A percentile compares a stretch with the other conserved stretches of the same genome.
phyloP scores from a whole-genome alignment of 495 filamentous ascomycete genomes.

The Annulohypoxylon bovei region DNA sequence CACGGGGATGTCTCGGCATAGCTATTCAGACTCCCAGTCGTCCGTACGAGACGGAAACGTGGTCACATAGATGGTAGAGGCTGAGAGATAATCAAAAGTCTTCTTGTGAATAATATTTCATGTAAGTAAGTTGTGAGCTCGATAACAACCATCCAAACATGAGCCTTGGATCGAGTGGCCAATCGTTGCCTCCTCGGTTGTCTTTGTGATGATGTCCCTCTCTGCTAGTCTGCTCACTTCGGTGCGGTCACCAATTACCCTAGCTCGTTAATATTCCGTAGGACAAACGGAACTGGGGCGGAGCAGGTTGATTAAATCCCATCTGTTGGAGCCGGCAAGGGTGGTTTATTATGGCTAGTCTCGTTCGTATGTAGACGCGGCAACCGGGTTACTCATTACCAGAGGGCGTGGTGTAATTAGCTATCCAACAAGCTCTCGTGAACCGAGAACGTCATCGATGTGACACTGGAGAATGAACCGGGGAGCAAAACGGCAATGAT shows the following conservation, averaged over 20 bases:
- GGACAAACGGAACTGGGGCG: constrained; percentile 35
- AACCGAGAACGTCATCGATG: constrained; percentile 39
- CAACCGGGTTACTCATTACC: constrained; percentile 31
- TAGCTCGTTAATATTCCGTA: constrained; percentile 28
- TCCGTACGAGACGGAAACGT: constrained; percentile 27
- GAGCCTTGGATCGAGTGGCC: constrained; percentile 28
- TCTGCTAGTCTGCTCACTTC: constrained; percentile 4
- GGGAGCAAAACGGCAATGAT: constrained; percentile 28
- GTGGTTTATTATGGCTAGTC: constrained; percentile 23
- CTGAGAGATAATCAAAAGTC: constrained; percentile 10
- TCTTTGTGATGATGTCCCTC: constrained; percentile 17
- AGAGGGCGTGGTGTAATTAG: constrained; percentile 27
- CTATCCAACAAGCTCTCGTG: constrained; percentile 15
- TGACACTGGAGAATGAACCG: constrained; percentile 19
- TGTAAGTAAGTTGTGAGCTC: constrained; percentile 7
- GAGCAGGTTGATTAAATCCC: constrained; percentile 23
- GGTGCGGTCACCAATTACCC: constrained; percentile 9
- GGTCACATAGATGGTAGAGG: constrained; percentile 24
- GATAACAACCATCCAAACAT: constrained; percentile 10
- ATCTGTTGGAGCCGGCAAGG: constrained; percentile 26
- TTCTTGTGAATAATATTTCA: background rate
- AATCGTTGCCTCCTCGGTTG: constrained; percentile 4
- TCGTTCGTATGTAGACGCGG: constrained; percentile 23
- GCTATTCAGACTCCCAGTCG: constrained; percentile 11
- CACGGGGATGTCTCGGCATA: constrained; percentile 25